These are phyloP conservation scores for Musa acuminata DNA, from an alignment of 176 grass and related monocot species.

Conservation along the genomic window DNA sequence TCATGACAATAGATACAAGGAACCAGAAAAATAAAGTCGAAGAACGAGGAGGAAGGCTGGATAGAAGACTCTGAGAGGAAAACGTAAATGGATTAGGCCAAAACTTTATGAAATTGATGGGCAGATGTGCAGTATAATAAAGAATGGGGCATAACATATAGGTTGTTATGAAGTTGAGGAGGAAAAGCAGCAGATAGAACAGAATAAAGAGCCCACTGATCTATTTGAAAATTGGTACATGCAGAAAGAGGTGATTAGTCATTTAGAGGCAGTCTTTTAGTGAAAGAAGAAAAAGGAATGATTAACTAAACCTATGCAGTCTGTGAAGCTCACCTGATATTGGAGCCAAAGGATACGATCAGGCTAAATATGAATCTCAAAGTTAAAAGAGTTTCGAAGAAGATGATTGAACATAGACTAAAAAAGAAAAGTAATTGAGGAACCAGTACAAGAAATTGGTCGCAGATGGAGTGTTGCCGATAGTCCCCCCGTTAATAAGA, in stretches of 20 bases:
- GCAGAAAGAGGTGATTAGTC: background rate
- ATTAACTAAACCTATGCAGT: background rate
- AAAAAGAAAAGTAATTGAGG: background rate
- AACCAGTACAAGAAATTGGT: conserved; percentile 31
- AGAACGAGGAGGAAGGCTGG: background rate
- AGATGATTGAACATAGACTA: background rate
- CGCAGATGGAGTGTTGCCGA: conserved; percentile 10
- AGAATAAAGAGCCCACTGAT: conserved; percentile 4
- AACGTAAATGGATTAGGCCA: conserved; percentile 3
- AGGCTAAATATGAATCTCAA: no score
- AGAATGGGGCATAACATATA: background rate
- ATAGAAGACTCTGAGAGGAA: conserved; percentile 14
- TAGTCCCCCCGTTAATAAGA: conserved; percentile 17
- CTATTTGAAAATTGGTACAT: background rate
- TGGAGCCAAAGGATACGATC: background rate
- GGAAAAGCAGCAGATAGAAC: background rate
- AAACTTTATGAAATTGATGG: conserved; percentile 9
- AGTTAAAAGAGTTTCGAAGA: no score
- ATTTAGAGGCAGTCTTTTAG: background rate
- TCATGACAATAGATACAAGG: background rate
- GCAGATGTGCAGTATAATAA: background rate
- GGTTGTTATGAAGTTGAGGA: no score
- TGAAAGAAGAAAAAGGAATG: background rate
- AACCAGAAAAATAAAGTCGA: background rate
- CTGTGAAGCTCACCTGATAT: background rate